phyloP scores from a whole-genome alignment of 345 rosid species.

The Bretschneidera sinensis region DNA sequence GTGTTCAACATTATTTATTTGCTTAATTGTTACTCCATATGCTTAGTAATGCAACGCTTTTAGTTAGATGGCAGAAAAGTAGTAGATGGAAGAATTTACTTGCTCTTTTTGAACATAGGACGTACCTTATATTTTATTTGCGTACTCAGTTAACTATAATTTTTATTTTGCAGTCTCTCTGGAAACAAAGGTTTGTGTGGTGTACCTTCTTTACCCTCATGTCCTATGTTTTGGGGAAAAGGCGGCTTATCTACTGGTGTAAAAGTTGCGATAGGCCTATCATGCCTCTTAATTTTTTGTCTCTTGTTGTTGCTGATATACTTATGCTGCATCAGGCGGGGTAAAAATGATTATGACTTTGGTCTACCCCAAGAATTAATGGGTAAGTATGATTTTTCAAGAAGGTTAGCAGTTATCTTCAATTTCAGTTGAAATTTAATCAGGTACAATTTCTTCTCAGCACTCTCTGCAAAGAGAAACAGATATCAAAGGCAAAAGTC shows the following conservation, averaged over 20 bases:
- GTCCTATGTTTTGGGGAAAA: constrained; percentile 82
- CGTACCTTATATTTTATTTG: not conserved
- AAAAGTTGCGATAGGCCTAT: constrained; percentile 61
- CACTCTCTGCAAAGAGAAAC: constrained; percentile 87
- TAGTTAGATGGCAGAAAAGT: too few relatives aligned
- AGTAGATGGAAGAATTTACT: not conserved
- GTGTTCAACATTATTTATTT: too few relatives aligned
- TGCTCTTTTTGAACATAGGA: not conserved
- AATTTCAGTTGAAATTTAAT: not conserved
- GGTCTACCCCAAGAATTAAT: constrained; percentile 86
- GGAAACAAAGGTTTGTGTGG: constrained; percentile 96
- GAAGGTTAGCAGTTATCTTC: too few relatives aligned
- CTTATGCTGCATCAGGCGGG: constrained; percentile 59
- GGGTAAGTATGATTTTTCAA: constrained; percentile 50
- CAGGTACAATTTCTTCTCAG: constrained; percentile 29
- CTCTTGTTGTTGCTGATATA: constrained; percentile 42
- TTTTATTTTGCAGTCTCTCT: constrained; percentile 55
- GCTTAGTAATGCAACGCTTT: too few relatives aligned
- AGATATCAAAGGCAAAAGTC: constrained; percentile 91
- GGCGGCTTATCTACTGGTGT: constrained; percentile 83
- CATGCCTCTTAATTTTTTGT: constrained; percentile 41
- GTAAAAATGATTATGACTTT: constrained; percentile 80
- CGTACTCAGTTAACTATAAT: not conserved
- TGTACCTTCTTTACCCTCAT: constrained; percentile 61
- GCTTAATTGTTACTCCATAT: too few relatives aligned